Conservation (phyloP, 208 protist genomes). For the Trypanosoma grayi region DNA sequence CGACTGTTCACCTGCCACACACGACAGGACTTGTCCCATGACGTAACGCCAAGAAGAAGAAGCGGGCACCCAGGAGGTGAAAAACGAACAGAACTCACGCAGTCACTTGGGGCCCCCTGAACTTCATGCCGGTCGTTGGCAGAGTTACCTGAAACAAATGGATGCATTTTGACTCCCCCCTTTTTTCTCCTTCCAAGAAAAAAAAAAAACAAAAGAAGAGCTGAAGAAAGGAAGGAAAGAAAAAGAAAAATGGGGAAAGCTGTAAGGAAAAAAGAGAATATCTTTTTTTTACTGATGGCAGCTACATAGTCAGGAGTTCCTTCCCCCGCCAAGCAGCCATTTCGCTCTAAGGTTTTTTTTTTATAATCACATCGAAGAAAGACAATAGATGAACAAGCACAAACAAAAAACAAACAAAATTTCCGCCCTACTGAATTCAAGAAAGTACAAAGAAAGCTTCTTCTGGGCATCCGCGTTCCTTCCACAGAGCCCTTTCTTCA, state of each 20-base stretch:
- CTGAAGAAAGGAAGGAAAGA: slow-evolving; percentile 1
- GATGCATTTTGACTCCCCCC: slow-evolving; percentile 8
- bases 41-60: slow-evolving; percentile 54
- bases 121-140: slow-evolving; percentile 40
- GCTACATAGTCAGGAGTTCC: too few species aligned
- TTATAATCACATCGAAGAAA: too few species aligned
- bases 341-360: too few species aligned
- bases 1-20: slow-evolving; percentile 65
- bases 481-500: slow-evolving; percentile 16
- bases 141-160: slow-evolving; percentile 9
- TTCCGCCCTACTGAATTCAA: not conserved
- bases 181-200: slow-evolving; percentile 6
- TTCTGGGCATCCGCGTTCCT: not conserved
- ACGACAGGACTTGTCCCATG: slow-evolving; percentile 76
- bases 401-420: slow-evolving; percentile 2
- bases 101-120: slow-evolving; percentile 51
- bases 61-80: slow-evolving; percentile 58
- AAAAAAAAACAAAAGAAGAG: slow-evolving; percentile 2
- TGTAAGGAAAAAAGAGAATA: slow-evolving; percentile 5
- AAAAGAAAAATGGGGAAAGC: slow-evolving; percentile 5
- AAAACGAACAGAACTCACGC: slow-evolving; percentile 66
- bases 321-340: too few species aligned
- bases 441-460: slow-evolving; percentile 28
- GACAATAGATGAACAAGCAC: not conserved
- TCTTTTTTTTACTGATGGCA: not conserved